Percentiles rank a stretch among this genome's conserved stretches.
These are phyloP conservation scores for Saccharomycopsis vini DNA, from an alignment of 805 yeast genomes.

Conservation along the genomic window DNA sequence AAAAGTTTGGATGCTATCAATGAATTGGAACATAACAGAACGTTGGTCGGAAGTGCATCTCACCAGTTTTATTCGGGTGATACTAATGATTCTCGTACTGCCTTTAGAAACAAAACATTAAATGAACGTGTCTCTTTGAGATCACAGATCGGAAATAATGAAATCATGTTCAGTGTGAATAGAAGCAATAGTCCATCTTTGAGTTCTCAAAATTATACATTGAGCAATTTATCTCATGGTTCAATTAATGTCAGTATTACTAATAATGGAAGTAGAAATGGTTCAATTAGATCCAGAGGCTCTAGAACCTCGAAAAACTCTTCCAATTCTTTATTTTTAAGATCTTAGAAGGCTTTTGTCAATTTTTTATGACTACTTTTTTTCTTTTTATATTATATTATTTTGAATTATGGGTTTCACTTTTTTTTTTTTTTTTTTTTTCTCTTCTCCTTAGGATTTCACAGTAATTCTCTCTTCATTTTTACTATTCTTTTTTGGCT, in stretches of 20 bases:
- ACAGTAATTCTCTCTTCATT: no score
- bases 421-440: neutral
- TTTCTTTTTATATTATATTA: neutral
- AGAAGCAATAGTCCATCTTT: constrained; percentile 3
- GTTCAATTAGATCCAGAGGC: constrained; percentile 10
- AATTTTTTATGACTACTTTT: neutral
- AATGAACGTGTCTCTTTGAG: constrained; percentile 14
- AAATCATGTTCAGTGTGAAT: constrained; percentile 11
- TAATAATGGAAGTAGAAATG: constrained; percentile 9
- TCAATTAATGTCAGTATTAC: constrained; percentile 9
- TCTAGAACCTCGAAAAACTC: constrained; percentile 11
- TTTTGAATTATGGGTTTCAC: neutral
- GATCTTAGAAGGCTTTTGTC: neutral
- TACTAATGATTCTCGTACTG: neutral
- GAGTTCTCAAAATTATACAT: neutral
- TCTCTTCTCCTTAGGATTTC: neutral
- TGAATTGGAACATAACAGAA: neutral
- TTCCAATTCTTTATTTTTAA: constrained; percentile 6
- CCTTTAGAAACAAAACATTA: constrained; percentile 5
- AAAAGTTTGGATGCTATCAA: constrained; percentile 1
- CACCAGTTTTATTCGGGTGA: neutral
- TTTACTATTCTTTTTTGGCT: no score
- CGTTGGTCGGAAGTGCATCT: neutral
- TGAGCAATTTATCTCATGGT: constrained; percentile 12
- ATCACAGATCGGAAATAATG: constrained; percentile 14